phyloP scores from a whole-genome alignment of 164 flowering plant species.

The Taxillus chinensis region DNA sequence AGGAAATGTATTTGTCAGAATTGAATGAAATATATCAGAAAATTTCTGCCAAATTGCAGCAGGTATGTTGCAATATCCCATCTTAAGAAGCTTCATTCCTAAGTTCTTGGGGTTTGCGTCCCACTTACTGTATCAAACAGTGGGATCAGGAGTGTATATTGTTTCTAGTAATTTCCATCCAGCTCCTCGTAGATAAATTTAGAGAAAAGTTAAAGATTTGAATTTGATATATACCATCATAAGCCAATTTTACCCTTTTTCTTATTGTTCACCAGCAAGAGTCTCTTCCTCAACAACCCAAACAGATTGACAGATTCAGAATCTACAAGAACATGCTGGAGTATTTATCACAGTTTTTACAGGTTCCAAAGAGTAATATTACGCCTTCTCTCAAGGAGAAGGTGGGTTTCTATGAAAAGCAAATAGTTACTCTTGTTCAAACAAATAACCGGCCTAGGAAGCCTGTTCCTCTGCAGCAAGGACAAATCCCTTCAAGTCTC shows the following conservation, averaged over 20 bases:
- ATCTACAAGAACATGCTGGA: slow-evolving; percentile 46
- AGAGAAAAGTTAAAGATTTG: too few species aligned
- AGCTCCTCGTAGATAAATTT: too few species aligned
- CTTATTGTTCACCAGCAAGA: slow-evolving; percentile 43
- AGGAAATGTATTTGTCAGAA: slow-evolving; percentile 58
- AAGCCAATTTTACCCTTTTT: neutral
- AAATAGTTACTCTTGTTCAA: slow-evolving; percentile 38
- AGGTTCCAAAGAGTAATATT: slow-evolving; percentile 37
- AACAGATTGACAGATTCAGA: slow-evolving; percentile 51
- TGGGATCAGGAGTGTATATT: too few species aligned
- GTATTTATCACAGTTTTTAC: slow-evolving; percentile 37
- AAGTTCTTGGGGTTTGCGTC: too few species aligned
- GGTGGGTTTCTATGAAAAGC: slow-evolving; percentile 53
- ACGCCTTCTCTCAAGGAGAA: slow-evolving; percentile 42
- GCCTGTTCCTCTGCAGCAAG: slow-evolving; percentile 40
- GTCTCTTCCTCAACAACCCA: slow-evolving; percentile 47
- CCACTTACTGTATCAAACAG: too few species aligned
- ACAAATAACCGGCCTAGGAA: slow-evolving; percentile 40
- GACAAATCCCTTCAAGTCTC: slow-evolving; percentile 26
- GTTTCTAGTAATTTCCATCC: too few species aligned
- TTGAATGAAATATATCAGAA: slow-evolving; percentile 65
- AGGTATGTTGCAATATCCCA: slow-evolving; percentile 29
- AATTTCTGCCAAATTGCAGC: slow-evolving; percentile 52
- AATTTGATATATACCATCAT: too few species aligned
- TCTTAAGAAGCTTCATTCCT: neutral